Conservation (phyloP, 2,329 filamentous ascomycete genomes). For the Ceratocystis cacaofunesta region DNA sequence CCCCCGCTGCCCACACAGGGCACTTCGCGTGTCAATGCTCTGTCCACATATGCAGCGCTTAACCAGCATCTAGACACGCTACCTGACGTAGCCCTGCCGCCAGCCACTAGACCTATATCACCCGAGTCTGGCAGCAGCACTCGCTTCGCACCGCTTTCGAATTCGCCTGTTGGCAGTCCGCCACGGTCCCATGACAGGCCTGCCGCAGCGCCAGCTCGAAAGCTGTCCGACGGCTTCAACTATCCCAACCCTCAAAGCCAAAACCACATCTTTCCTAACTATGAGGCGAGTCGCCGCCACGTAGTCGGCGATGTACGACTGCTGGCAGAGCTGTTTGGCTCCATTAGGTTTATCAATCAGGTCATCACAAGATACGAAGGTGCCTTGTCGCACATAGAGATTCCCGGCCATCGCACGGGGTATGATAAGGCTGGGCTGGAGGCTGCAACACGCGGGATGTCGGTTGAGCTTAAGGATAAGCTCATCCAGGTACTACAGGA, state of each 20-base stretch:
- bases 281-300: not conserved
- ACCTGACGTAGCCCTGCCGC: not conserved
- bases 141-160: not conserved
- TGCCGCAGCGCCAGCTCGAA: not conserved
- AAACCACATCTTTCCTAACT: not conserved
- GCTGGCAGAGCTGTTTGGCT: not conserved
- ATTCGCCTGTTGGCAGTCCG: not conserved
- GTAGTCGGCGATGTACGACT: slow-evolving; percentile 5
- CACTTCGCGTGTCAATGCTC: not conserved
- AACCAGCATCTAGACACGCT: not conserved
- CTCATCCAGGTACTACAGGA: slow-evolving; percentile 4
- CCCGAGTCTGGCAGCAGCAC: not conserved
- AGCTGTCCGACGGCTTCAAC: not conserved
- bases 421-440: slow-evolving; percentile 3
- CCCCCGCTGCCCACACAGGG: slow-evolving; percentile 1
- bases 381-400: not conserved
- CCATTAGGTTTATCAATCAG: slow-evolving; percentile 2
- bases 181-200: not conserved
- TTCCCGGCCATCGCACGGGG: not conserved
- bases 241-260: not conserved
- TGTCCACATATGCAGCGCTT: not conserved
- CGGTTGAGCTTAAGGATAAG: slow-evolving; percentile 4
- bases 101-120: not conserved
- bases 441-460: slow-evolving; percentile 1
- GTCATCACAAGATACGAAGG: not conserved